phyloP scores from a whole-genome alignment of 2,329 filamentous ascomycete genomes.

The Fusarium fracticaudum region DNA sequence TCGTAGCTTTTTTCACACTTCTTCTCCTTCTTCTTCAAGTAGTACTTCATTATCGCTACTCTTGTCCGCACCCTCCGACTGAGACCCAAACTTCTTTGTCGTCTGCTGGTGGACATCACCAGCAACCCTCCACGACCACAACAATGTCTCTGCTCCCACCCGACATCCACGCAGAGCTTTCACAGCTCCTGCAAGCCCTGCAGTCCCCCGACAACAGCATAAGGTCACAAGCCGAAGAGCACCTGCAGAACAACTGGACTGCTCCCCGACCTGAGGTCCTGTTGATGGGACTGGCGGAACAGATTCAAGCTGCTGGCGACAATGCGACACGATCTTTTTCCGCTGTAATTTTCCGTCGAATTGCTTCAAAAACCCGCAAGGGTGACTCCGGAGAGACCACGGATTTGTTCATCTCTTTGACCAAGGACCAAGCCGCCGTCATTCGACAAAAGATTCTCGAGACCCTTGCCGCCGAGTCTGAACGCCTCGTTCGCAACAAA shows the following conservation, averaged over 20 bases:
- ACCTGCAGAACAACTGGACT: slow-evolving; percentile 92
- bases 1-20: slow-evolving; percentile 30
- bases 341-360: slow-evolving; percentile 92
- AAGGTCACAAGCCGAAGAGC: slow-evolving; percentile 87
- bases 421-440: slow-evolving; percentile 75
- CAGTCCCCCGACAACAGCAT: slow-evolving; percentile 89
- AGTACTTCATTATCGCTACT: not conserved
- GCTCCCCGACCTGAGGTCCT: slow-evolving; percentile 82
- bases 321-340: slow-evolving; percentile 87
- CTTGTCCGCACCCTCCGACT: slow-evolving; percentile 14
- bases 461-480: slow-evolving; percentile 76
- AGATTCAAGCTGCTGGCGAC: slow-evolving; percentile 82
- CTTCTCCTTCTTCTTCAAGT: not conserved
- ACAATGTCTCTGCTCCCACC: slow-evolving; percentile 86
- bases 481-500: slow-evolving; percentile 86
- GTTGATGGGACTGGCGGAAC: slow-evolving; percentile 93
- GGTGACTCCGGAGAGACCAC: slow-evolving; percentile 73
- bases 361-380: slow-evolving; percentile 89
- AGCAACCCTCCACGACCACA: slow-evolving; percentile 39
- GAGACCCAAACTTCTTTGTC: slow-evolving; percentile 23
- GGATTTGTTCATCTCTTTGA: slow-evolving; percentile 87
- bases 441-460: slow-evolving; percentile 88
- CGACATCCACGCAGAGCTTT: slow-evolving; percentile 85
- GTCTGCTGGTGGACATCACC: slow-evolving; percentile 46
- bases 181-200: slow-evolving; percentile 86